Base-by-base conservation (phyloP, 148 eudicot species). In the Vaccinium darrowii region DNA sequence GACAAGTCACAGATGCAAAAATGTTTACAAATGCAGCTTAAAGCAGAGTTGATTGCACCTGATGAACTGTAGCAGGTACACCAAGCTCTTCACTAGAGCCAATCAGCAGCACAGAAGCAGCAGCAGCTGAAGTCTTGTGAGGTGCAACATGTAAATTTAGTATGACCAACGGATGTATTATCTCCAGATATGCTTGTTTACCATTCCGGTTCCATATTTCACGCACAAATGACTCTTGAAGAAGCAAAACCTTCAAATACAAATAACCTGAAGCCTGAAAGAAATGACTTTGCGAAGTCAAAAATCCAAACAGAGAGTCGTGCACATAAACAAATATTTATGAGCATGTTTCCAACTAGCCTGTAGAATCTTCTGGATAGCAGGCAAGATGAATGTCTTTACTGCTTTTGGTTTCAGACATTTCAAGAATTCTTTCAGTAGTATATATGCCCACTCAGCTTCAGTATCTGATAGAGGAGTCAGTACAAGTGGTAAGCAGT, bases 31-130 rank as follows among this genome's bases (percentile, higher is more conserved):
- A 78, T 54, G 84, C 47, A 27, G n/a, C 78, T 27, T 83, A 78
- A 63, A 71, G 12, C 12, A 73, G 67, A 62, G 47, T 54, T 25
- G 21, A 47, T 51, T 83, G 47, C 88, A 97, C 99, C 99, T 97
- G 98, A 87, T 97, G 91, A 88, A 97, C 84, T 30, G 94, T 90
- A 87, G 94, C 88, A 71, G 99, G 99, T 77, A 94, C 88, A 78
- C 99, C 99, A 86, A 97, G 98, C 87, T 93, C 99, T 90, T 97
- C 99, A 83, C 98, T 92, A 49, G 98, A 97, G 87, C 96, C 97
- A 93, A 97, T 94, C 84, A 97, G 91, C 79, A 97, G 88, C 82
- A 95, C 99, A 86, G 99, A 89, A 80, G 99, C 95, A 81, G 99
- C 98, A 82, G 92, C 91, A 88, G 96, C 91, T 76, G 96, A 91